These are phyloP conservation scores for Pseudocercospora ulei DNA, from an alignment of 2,329 filamentous ascomycete species.

Conservation along the genomic window DNA sequence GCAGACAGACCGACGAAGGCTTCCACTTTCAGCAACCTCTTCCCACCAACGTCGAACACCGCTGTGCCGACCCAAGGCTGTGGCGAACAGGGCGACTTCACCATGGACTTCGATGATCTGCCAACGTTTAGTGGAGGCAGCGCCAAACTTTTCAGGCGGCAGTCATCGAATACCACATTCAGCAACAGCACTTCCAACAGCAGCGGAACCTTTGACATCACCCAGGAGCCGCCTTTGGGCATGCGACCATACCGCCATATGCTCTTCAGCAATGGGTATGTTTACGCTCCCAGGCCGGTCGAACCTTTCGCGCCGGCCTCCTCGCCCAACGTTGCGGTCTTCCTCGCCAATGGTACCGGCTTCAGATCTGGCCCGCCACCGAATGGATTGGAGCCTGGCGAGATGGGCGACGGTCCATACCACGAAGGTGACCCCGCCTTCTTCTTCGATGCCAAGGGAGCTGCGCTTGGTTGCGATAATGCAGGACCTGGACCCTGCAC, in stretches of 20 bases:
- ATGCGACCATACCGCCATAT: conserved; percentile 43
- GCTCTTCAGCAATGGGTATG: conserved; percentile 45
- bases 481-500: conserved; percentile 35
- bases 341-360: conserved; percentile 35
- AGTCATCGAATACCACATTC: conserved; percentile 9
- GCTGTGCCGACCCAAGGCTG: conserved; percentile 29
- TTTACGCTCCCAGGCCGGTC: conserved; percentile 40
- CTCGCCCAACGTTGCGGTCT: conserved; percentile 42
- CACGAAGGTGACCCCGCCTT: conserved; percentile 37
- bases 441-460: conserved; percentile 45
- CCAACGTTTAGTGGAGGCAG: conserved; percentile 32
- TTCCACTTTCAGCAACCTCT: conserved; percentile 17
- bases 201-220: conserved; percentile 29
- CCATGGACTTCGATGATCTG: conserved; percentile 33
- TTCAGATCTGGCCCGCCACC: conserved; percentile 16
- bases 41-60: conserved; percentile 21
- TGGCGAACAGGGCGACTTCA: conserved; percentile 42
- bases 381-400: conserved; percentile 35
- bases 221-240: conserved; percentile 36
- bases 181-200: conserved; percentile 20
- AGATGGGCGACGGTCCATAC: conserved; percentile 42
- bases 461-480: conserved; percentile 43
- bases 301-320: conserved; percentile 42
- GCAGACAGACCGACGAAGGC: conserved; percentile 2
- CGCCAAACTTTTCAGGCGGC: conserved; percentile 18